Conservation (phyloP, 1,284 basidiomycete species). For the Cerioporus squamosus region DNA sequence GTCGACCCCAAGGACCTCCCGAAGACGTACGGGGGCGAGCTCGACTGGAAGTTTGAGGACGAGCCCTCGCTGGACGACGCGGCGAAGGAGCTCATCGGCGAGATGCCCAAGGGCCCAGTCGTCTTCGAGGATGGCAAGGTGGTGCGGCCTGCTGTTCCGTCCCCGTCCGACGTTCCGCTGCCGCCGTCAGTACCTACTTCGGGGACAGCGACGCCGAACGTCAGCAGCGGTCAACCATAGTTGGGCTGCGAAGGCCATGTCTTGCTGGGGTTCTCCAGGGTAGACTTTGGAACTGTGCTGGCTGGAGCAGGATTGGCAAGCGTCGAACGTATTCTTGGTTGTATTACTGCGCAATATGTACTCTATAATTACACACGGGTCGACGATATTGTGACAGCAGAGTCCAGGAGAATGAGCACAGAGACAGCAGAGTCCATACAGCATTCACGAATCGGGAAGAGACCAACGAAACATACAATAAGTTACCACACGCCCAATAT, state of each 20-base stretch:
- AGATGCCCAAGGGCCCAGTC: conserved; percentile 56
- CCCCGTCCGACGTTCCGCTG: background rate
- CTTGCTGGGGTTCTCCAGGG: too few relatives aligned
- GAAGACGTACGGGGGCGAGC: conserved; percentile 64
- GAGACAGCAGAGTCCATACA: conserved; percentile 15
- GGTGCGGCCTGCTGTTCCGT: conserved; percentile 17
- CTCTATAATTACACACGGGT: too few relatives aligned
- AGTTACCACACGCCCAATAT: conserved; percentile 2
- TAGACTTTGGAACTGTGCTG: too few relatives aligned
- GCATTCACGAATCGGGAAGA: conserved; percentile 1
- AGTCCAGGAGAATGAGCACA: background rate
- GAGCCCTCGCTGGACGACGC: conserved; percentile 65
- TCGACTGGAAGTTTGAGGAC: conserved; percentile 70
- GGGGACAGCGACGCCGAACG: background rate
- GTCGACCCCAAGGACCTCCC: conserved; percentile 65
- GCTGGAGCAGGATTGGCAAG: too few relatives aligned
- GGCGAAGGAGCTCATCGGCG: conserved; percentile 43
- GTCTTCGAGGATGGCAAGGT: conserved; percentile 51
- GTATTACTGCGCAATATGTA: too few relatives aligned
- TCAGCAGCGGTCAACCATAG: background rate
- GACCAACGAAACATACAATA: conserved; percentile 11
- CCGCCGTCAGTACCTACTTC: too few relatives aligned
- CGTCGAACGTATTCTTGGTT: too few relatives aligned
- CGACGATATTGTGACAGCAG: too few relatives aligned
- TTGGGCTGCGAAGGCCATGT: too few relatives aligned